Evolutionary conservation across 2,329 filamentous ascomycete species (phyloP).

Genomic region (Phaeosphaeriaceae sp.): DNA sequence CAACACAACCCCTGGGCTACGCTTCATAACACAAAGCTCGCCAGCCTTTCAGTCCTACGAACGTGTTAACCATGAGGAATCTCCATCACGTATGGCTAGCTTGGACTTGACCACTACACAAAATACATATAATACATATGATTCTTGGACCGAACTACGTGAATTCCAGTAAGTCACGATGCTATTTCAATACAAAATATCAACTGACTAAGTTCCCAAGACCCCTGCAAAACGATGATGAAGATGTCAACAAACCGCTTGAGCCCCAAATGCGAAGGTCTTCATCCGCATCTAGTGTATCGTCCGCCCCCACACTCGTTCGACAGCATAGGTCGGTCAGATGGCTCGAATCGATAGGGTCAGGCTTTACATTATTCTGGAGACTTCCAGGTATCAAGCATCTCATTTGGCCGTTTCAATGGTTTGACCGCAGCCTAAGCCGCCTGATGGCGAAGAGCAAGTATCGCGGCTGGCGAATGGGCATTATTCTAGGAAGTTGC

Average conservation of each 20-base stretch:
- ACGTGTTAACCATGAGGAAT: too few relatives aligned
- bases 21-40: too few relatives aligned
- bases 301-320: conserved; percentile 1
- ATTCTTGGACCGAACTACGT: not conserved
- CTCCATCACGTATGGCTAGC: not conserved
- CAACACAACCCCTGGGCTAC: too few relatives aligned
- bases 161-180: not conserved
- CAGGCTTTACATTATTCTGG: not conserved
- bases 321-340: not conserved
- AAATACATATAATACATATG: not conserved
- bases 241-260: not conserved
- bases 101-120: conserved; percentile 2
- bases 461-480: conserved; percentile 30
- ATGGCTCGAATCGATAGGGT: not conserved
- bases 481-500: conserved; percentile 19
- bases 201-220: not conserved
- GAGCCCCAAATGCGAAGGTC: not conserved
- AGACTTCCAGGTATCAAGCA: not conserved
- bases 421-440: not conserved
- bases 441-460: not conserved
- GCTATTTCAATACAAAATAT: too few relatives aligned
- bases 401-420: conserved; percentile 1
- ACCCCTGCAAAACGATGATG: not conserved
- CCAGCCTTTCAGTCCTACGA: too few relatives aligned
- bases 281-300: conserved; percentile 1